Evolutionary conservation across 345 rosid genomes (phyloP).

Genomic region (Corchorus olitorius): DNA sequence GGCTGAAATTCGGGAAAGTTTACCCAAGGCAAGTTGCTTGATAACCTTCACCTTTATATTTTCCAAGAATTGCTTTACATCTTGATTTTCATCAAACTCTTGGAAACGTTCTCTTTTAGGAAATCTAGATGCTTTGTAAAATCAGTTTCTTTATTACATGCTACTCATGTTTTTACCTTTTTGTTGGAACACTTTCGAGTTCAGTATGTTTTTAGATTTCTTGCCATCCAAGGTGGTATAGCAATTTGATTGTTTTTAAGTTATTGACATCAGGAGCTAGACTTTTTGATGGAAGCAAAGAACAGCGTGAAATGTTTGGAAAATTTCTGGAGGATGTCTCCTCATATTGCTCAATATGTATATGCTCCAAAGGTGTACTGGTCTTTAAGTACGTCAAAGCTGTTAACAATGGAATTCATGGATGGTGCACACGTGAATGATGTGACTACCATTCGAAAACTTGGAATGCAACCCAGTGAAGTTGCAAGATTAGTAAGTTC

Average conservation of each 20-base stretch:
- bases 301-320: slow-evolving; percentile 86
- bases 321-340: slow-evolving; percentile 86
- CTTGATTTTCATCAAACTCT: background rate
- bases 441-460: slow-evolving; percentile 61
- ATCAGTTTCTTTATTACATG: background rate
- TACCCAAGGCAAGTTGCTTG: slow-evolving; percentile 77
- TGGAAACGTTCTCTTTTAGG: too few species aligned
- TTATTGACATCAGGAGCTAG: slow-evolving; percentile 64
- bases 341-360: slow-evolving; percentile 77
- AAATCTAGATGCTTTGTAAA: background rate
- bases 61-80: background rate
- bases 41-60: background rate
- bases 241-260: slow-evolving; percentile 2
- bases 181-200: background rate
- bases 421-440: slow-evolving; percentile 90
- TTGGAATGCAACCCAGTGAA: slow-evolving; percentile 76
- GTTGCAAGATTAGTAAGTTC: slow-evolving; percentile 81
- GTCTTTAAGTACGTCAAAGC: slow-evolving; percentile 83
- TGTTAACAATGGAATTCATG: slow-evolving; percentile 92
- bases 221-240: slow-evolving; percentile 1
- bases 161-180: background rate
- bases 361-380: slow-evolving; percentile 83
- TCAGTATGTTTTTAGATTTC: background rate
- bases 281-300: slow-evolving; percentile 90
- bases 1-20: slow-evolving; percentile 84